Base-by-base conservation (phyloP, 2,329 filamentous ascomycete species). In the Aspergillus fumigatus region DNA sequence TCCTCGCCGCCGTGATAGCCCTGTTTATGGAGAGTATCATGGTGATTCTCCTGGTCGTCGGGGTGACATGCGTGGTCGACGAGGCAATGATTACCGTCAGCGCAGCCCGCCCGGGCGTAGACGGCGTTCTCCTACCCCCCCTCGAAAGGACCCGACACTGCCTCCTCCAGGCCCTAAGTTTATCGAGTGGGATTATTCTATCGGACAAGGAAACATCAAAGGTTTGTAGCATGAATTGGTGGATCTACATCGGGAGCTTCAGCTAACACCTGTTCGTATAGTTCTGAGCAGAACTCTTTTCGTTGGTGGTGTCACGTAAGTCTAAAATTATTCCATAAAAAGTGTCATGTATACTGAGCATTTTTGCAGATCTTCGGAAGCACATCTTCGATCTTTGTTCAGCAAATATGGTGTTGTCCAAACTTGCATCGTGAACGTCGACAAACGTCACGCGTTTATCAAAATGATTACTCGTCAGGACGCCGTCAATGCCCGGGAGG, bases 361-460 rank as follows among this genome's bases (percentile, higher is more conserved):
- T n/a, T 52, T 11, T 26, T 43, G 26, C 60, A 89, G 87, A 40
- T 88, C 85, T 57, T 87, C 89, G 6, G 93, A 99, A 74, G 79
- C 82, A 56, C 92, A 97, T 71, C 82, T 99, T 53, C 87, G 92
- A 53, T 79, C 78, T 51, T 86, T 96, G 48, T 99, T 99, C 73
- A 81, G 80, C 67, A 86, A 86, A 48, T 96, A 87, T 70, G 94
- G 94, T 57, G 81, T 87, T 53, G 94, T 99, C 3, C 94, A 99
- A 75, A 97, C 93, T 1, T 97, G 93, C 75, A 99, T 99, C 63
- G 92, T 97, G 64, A 97, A 99, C 77, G 89, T 91, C 68, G 94
- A 99, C 70, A 99, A 97, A 78, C 89, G 94, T 19, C 94, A 99
- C 74, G 94, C 94, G 5, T 99, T 99, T 72, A 93, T 99, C 68